phyloP scores from a whole-genome alignment of 306 rosid genomes.

The Styphnolobium japonicum region DNA sequence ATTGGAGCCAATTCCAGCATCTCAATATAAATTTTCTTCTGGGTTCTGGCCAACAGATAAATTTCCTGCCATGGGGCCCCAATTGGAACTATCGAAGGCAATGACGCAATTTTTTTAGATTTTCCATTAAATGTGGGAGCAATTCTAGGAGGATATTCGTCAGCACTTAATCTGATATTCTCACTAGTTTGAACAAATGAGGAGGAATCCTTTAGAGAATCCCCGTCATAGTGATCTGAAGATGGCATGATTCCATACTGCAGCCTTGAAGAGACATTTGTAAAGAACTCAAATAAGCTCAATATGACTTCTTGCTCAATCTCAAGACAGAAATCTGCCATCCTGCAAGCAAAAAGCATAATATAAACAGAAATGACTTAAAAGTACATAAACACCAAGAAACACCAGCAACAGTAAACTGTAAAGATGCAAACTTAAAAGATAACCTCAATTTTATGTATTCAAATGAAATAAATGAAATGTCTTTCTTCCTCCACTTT shows the following conservation, averaged over 20 bases:
- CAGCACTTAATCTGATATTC: slow-evolving; percentile 35
- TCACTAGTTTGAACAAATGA: slow-evolving; percentile 37
- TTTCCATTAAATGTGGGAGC: slow-evolving; percentile 41
- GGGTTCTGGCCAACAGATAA: slow-evolving; percentile 80
- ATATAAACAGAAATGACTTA: slow-evolving; percentile 8
- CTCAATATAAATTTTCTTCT: slow-evolving; percentile 84
- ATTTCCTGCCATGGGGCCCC: slow-evolving; percentile 99
- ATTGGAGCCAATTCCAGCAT: slow-evolving; percentile 81
- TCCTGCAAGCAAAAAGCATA: slow-evolving; percentile 59
- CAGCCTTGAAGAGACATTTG: slow-evolving; percentile 59
- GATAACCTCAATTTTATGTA: slow-evolving; percentile 78
- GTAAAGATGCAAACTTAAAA: slow-evolving; percentile 6
- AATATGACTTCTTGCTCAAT: slow-evolving; percentile 90
- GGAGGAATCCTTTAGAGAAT: slow-evolving; percentile 37
- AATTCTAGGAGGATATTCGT: slow-evolving; percentile 32
- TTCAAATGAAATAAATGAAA: slow-evolving; percentile 82
- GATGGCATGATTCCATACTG: slow-evolving; percentile 46
- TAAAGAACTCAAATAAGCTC: slow-evolving; percentile 73
- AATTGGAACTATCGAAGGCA: slow-evolving; percentile 78
- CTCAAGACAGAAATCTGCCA: slow-evolving; percentile 86
- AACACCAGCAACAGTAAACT: not conserved
- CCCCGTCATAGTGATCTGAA: slow-evolving; percentile 43
- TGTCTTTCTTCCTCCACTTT: slow-evolving; percentile 93
- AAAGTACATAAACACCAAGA: not conserved
- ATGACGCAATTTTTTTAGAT: slow-evolving; percentile 32